Evolutionary conservation across 106 monocot species (phyloP), one percentile per base, ranked within the genome.

Genomic region (Platanthera guangdongensis): DNA sequence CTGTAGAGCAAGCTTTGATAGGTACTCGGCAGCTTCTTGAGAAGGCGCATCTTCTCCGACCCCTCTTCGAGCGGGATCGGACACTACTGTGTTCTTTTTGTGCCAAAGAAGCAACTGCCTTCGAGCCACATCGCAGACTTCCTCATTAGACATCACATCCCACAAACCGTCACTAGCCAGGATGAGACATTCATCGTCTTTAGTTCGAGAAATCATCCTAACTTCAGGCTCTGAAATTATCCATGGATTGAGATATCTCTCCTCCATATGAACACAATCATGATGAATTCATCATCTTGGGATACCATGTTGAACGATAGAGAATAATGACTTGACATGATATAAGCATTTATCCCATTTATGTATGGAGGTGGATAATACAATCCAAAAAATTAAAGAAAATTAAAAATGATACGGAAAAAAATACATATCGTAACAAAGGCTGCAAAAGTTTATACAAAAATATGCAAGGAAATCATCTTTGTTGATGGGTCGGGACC

Each of bases 121-220:
- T 0, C 84, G 78, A 6, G 90, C 85, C 12, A 49, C 75, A 51
- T 87, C 85, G 50, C 85, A 87, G 21, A 71, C 87, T 79, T 90
- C 90, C 54, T 90, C 83, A 19, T 90, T 90, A 2, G 90, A 87
- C 82, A 90, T 60, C 0, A 90, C 90, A 71, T 90, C 90, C 86
- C 87, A 90, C 45, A 90, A 57, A 11, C 90, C 90, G 45, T 92
- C 92, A 47, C 87, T 89, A 8, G 92, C 92, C 6, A 92, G 80
- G 68, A 92, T 82, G 11, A 92, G 83, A 28, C 92, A 92, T 51
- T 92, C 92, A 32, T 92, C 89, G 21, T 92, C 92, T 51, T 75
- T 87, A 2, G 80, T 73, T 73, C 92, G 47, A 13, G 74, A 74
- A 55, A 87, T 53, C 12, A 89, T 65, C 22, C 77, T 87, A 21